Conservation (phyloP, 352 stramenopile genomes). For the Pilasporangium apinafurcum region DNA sequence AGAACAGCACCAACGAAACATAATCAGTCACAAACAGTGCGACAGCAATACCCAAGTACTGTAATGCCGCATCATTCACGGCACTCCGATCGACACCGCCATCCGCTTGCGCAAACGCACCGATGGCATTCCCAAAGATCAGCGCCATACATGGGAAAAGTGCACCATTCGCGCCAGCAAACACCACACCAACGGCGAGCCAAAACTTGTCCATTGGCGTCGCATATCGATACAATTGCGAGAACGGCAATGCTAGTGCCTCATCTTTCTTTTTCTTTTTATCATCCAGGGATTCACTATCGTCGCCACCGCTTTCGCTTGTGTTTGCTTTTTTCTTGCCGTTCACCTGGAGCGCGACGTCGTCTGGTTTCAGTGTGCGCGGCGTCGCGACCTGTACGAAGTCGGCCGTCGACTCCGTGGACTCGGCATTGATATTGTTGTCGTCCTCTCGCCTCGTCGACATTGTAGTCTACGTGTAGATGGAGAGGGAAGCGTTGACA, state of each 20-base stretch:
- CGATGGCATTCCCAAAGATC: conserved; percentile 38
- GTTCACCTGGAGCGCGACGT: no score
- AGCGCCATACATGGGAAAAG: conserved; percentile 47
- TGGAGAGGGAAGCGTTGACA: no score
- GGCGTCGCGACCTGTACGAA: no score
- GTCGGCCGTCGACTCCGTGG: no score
- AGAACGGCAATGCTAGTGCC: conserved; percentile 18
- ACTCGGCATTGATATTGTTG: no score
- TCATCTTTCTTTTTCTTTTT: no score
- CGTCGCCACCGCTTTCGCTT: no score
- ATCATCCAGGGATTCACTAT: no score
- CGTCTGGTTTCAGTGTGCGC: no score
- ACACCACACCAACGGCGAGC: conserved; percentile 18
- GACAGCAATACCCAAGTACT: conserved; percentile 22
- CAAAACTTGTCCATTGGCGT: conserved; percentile 17
- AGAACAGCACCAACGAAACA: conserved; percentile 20
- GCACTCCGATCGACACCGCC: conserved; percentile 17
- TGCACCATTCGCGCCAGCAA: conserved; percentile 29
- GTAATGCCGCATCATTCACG: conserved; percentile 18
- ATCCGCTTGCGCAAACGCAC: conserved; percentile 16
- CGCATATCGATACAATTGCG: conserved; percentile 29
- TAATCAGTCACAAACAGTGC: conserved; percentile 28
- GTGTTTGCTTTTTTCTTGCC: no score
- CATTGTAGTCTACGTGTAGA: no score
- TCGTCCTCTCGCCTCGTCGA: no score